Conservation (phyloP, 345 rosid genomes). For the Pistacia atlantica region DNA sequence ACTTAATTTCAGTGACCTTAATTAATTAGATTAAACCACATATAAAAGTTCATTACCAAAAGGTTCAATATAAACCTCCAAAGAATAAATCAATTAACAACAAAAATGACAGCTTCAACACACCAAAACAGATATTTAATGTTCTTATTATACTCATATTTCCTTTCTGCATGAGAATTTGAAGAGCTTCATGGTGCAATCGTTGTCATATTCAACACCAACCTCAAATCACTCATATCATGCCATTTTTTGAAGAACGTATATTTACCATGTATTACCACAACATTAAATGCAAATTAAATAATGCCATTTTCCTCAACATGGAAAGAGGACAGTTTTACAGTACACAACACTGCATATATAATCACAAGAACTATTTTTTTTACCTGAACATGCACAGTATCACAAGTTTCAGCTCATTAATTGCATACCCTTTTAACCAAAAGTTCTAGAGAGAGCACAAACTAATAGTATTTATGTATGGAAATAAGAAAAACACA, state of each 20-base stretch:
- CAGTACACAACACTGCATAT: not conserved
- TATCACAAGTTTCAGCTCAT: not conserved
- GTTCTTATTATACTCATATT: too few relatives aligned
- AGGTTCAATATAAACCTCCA: too few relatives aligned
- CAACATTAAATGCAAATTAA: not conserved
- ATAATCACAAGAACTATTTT: conserved; percentile 12
- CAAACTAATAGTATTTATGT: not conserved
- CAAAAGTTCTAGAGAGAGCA: not conserved
- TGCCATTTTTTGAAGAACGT: not conserved
- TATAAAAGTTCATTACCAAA: too few relatives aligned
- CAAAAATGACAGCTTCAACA: too few relatives aligned
- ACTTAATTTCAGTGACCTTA: too few relatives aligned
- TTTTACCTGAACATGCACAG: conserved; percentile 23
- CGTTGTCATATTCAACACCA: not conserved
- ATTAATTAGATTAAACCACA: too few relatives aligned
- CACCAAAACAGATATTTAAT: too few relatives aligned
- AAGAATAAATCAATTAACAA: too few relatives aligned
- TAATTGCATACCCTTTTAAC: not conserved
- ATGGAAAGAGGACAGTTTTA: not conserved
- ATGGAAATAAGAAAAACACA: not conserved
- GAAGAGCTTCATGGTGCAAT: not conserved
- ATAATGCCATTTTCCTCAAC: not conserved
- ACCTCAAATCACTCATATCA: not conserved
- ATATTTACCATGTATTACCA: not conserved
- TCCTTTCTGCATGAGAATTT: too few relatives aligned